These are phyloP conservation scores for Phytophthora hybrid DNA, from an alignment of 352 stramenopile species.

Conservation along the genomic window DNA sequence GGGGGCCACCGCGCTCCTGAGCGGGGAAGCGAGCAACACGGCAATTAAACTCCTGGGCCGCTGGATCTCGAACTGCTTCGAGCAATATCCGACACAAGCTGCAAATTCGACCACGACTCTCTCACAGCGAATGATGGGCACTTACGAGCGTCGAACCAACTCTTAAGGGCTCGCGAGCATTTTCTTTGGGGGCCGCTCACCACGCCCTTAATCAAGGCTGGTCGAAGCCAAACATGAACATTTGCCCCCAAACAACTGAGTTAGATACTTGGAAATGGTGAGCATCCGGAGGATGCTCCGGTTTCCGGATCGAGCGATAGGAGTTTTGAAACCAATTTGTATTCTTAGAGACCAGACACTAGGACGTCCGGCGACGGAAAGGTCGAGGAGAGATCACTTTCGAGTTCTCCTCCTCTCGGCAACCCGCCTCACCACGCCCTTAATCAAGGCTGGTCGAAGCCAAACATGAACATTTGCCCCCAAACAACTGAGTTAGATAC, in stretches of 20 bases:
- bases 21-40: background rate
- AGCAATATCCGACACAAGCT: slow-evolving; percentile 19
- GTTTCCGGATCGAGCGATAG: too few relatives aligned
- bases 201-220: slow-evolving; percentile 6
- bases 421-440: slow-evolving; percentile 15
- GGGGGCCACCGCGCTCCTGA: slow-evolving; percentile 4
- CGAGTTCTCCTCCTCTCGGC: too few relatives aligned
- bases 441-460: background rate
- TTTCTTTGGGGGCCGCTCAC: slow-evolving; percentile 19
- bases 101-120: slow-evolving; percentile 9
- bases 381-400: too few relatives aligned
- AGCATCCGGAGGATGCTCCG: too few relatives aligned
- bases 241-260: too few relatives aligned
- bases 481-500: too few relatives aligned
- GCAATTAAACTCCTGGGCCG: slow-evolving; percentile 13
- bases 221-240: too few relatives aligned
- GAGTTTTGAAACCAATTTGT: too few relatives aligned
- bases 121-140: background rate
- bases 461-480: too few relatives aligned
- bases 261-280: too few relatives aligned
- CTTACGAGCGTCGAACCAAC: background rate
- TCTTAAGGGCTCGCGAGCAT: slow-evolving; percentile 9
- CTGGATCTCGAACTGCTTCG: slow-evolving; percentile 19
- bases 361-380: too few relatives aligned
- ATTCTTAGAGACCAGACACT: too few relatives aligned